Evolutionary conservation across 164 flowering plant genomes (phyloP).

Genomic region (Stephania yunnanensis): DNA sequence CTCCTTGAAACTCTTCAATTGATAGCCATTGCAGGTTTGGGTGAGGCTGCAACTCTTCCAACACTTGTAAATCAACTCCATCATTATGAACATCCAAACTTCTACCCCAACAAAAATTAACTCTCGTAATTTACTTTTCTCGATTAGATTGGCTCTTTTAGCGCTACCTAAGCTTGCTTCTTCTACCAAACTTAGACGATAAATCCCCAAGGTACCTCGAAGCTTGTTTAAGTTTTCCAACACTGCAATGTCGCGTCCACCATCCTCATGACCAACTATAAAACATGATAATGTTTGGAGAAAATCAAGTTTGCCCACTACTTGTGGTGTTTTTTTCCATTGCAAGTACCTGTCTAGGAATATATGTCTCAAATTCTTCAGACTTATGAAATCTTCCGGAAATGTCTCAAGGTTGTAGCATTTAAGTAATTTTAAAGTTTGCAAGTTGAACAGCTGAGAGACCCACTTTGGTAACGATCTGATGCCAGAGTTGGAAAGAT

Average conservation of each 20-base stretch:
- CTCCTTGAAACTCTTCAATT: neutral
- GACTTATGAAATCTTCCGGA: no score
- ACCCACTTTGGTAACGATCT: neutral
- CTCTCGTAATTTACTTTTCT: neutral
- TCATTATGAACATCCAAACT: no score
- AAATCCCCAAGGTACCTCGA: constrained; percentile 2
- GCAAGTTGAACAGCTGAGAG: neutral
- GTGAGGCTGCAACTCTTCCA: constrained; percentile 1
- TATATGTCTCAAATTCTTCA: constrained; percentile 3
- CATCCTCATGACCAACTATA: neutral
- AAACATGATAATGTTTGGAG: constrained; percentile 19
- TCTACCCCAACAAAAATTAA: constrained; percentile 3
- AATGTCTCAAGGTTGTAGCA: neutral
- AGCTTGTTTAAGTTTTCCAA: constrained; percentile 7
- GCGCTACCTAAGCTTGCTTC: neutral
- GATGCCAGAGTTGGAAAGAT: neutral
- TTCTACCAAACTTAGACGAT: neutral
- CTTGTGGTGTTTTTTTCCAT: neutral
- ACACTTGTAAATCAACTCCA: neutral
- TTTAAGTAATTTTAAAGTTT: neutral
- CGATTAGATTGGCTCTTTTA: neutral
- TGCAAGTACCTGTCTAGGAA: no score
- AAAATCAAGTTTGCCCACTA: neutral
- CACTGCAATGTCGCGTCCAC: constrained; percentile 2
- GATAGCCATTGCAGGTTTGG: neutral